Evolutionary conservation across 495 filamentous ascomycete species (phyloP).

Genomic region (Neurospora sublineolata): DNA sequence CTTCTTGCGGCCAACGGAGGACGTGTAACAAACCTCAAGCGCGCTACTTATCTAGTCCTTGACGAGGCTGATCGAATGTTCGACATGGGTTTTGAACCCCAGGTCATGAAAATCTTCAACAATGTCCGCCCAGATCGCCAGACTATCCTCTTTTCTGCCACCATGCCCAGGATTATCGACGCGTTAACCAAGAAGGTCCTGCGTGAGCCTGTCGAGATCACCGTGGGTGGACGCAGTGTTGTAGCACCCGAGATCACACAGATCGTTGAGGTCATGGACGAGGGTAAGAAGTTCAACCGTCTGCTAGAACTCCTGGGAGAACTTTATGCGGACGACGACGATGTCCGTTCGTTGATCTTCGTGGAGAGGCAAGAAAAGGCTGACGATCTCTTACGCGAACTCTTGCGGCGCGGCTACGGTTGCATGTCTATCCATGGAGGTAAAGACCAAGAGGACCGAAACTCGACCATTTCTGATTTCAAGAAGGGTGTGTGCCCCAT

Average conservation of each 20-base stretch:
- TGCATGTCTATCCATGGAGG: conserved; percentile 95
- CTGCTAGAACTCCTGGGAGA: conserved; percentile 80
- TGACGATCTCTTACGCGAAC: conserved; percentile 67
- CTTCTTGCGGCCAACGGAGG: conserved; percentile 85
- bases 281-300: conserved; percentile 74
- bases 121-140: conserved; percentile 88
- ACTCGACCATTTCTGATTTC: conserved; percentile 91
- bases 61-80: conserved; percentile 99
- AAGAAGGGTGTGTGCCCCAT: conserved; percentile 83
- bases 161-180: conserved; percentile 91
- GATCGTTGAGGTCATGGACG: conserved; percentile 76
- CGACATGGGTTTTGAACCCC: conserved; percentile 98
- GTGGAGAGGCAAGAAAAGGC: conserved; percentile 93
- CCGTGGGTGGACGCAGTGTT: conserved; percentile 80
- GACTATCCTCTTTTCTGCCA: conserved; percentile 91
- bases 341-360: conserved; percentile 82
- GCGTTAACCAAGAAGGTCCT: conserved; percentile 78
- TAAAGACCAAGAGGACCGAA: conserved; percentile 90
- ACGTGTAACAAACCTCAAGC: conserved; percentile 76
- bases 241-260: conserved; percentile 94
- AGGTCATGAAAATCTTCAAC: conserved; percentile 90
- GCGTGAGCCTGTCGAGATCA: conserved; percentile 79
- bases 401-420: conserved; percentile 82
- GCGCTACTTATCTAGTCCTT: conserved; percentile 86
- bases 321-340: conserved; percentile 76